Evolutionary conservation across 768 basidiomycete species (phyloP).

Genomic region (Rhodotorula sphaerocarpa): DNA sequence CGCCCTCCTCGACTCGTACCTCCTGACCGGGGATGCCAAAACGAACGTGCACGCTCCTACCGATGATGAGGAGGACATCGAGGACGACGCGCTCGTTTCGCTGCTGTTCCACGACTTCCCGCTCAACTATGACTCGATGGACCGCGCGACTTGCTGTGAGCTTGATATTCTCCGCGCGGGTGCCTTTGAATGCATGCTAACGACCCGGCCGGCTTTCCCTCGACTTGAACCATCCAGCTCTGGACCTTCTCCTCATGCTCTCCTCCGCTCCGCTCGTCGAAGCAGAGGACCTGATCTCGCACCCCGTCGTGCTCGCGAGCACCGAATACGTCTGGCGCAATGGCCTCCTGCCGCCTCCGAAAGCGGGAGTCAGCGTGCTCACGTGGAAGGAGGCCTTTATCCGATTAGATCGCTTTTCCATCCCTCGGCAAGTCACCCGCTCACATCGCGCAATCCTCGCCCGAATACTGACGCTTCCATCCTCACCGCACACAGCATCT

Average conservation of each 20-base stretch:
- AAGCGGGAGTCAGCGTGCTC: background rate
- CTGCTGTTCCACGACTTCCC: constrained; percentile 33
- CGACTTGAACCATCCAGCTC: constrained; percentile 5
- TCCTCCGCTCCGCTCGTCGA: constrained; percentile 32
- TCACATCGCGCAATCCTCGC: background rate
- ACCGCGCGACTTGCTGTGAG: constrained; percentile 34
- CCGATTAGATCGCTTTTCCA: constrained; percentile 32
- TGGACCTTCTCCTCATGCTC: constrained; percentile 32
- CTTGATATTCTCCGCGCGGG: no score
- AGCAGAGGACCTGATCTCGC: constrained; percentile 34
- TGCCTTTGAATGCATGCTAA: no score
- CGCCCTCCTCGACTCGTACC: constrained; percentile 30
- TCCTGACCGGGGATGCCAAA: constrained; percentile 23
- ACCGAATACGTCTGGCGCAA: constrained; percentile 37
- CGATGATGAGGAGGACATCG: constrained; percentile 14
- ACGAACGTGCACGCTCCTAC: background rate
- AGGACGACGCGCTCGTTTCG: constrained; percentile 33
- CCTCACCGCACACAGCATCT: background rate
- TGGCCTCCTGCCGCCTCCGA: constrained; percentile 24
- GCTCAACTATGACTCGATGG: constrained; percentile 35
- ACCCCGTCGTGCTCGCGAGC: constrained; percentile 35
- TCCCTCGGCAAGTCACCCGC: constrained; percentile 17
- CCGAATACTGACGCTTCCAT: background rate
- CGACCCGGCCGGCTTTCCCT: no score
- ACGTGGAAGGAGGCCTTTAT: constrained; percentile 29